Evolutionary conservation across 306 rosid species (phyloP), one percentile per base, ranked within the genome.

Genomic region (Hylodesmum podocarpum): DNA sequence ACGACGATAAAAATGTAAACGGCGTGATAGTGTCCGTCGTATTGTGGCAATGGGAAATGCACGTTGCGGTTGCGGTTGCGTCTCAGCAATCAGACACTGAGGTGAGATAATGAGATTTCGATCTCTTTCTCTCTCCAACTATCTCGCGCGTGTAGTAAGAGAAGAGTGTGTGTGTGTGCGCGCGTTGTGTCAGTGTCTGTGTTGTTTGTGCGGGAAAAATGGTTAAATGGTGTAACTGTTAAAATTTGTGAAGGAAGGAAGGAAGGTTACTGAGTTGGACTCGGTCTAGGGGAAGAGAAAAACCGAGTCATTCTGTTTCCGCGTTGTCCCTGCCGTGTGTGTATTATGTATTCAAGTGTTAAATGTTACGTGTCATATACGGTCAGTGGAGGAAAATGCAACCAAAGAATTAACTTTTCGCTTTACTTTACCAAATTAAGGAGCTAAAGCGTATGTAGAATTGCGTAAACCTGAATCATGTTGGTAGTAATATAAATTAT

Each of bases 121-220:
- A n/a, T 8, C 65, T 57, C 21, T 39, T 41, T 58, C 37, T 54
- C 47, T 75, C 19, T 27, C 66, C 62, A 7, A 53, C 61, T 10
- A 22, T 44, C 57, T 19, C 74, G 24, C 8, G 31, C 18, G 41
- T 13, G 50, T 36, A 71, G 69, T 55, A 77, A 84, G 77, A 84
- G 75, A 65, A 80, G 70, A 16, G 61, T 9, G 33, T 33, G 74
- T 54, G 69, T 11, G 47, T 28, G 80, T 28, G 80, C 33, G 84
- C 46, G n/a, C n/a, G n/a, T n/a, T n/a, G n/a, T n/a, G 73, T 73
- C 63, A 73, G 73, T 78, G 25, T 65, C 50, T 19, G 71, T 24
- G 79, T 59, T 70, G 44, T 31, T 67, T 71, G 88, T 61, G 78
- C 79, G 86, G 70, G 69, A 62, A 67, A 84, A 80, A 76, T 84